These are phyloP conservation scores for Candida fluviatilis DNA, from an alignment of 805 yeast species.

Conservation along the genomic window DNA sequence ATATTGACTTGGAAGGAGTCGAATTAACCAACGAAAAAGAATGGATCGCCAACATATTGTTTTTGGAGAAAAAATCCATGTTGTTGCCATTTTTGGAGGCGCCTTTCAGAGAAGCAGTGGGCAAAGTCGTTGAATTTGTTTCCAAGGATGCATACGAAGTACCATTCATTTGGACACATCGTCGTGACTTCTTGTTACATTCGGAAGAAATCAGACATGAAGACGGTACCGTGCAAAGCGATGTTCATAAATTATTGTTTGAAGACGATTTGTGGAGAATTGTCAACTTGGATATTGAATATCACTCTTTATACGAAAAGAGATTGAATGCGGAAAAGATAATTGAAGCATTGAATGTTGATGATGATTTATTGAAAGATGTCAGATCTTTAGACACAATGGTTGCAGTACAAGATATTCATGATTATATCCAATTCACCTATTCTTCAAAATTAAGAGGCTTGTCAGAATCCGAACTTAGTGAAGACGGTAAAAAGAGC, in stretches of 20 bases:
- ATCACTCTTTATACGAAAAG: constrained; percentile 78
- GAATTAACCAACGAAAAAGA: constrained; percentile 70
- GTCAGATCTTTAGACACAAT: constrained; percentile 55
- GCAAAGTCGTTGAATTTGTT: constrained; percentile 65
- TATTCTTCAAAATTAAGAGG: constrained; percentile 60
- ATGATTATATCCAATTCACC: constrained; percentile 75
- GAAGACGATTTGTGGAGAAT: constrained; percentile 94
- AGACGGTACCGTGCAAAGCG: constrained; percentile 31
- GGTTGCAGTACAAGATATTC: constrained; percentile 81
- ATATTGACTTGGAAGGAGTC: constrained; percentile 62
- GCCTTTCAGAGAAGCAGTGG: constrained; percentile 67
- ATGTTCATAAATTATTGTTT: constrained; percentile 50
- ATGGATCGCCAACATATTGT: constrained; percentile 73
- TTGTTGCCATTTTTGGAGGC: constrained; percentile 35
- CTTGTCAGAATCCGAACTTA: constrained; percentile 17
- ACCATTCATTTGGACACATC: constrained; percentile 92
- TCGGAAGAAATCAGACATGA: constrained; percentile 44
- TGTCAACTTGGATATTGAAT: constrained; percentile 80
- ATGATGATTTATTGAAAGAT: constrained; percentile 55
- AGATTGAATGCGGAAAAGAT: constrained; percentile 57
- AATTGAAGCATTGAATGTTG: constrained; percentile 47
- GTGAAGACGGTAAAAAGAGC: constrained; percentile 11
- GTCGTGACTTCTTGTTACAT: constrained; percentile 79
- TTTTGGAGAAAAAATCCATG: constrained; percentile 49
- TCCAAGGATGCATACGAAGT: constrained; percentile 81